Evolutionary conservation across 257 asterid species (phyloP), one percentile per base, ranked within the genome.

Genomic region (Solanum bukasovii): DNA sequence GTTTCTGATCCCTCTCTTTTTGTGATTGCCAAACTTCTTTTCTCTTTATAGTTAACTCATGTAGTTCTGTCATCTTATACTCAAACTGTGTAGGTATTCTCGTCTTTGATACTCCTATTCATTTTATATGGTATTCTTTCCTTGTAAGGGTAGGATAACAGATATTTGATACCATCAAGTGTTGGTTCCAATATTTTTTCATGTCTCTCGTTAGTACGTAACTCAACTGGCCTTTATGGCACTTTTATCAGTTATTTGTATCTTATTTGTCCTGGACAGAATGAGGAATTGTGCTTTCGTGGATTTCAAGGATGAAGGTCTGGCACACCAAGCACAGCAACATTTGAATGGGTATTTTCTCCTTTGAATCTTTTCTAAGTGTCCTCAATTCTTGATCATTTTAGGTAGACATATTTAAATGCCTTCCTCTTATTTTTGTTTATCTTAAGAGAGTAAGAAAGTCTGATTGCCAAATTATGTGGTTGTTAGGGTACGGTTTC

Each of bases 221-320:
- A 37, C 49, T 73, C 52, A 37, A 74, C 49, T 74, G 83, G 56
- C 31, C 82, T 34, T 73, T 4, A 34, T 75, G 83, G 20, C 13
- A 61, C 33, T 56, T 85, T 34, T 46, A 18, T 68, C 27, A 20
- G 70, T 72, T 65, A 31, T 44, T 67, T 44, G 49, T 83, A 72
- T 42, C 72, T 72, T n/a, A 37, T 33, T 23, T 74, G 16, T 68
- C 86, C 14, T 37, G 49, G 40, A 37, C 82, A 95, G 98, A 92
- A 92, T 93, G 87, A 96, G 90, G 89, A 95, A 95, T 85, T 96
- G 97, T 77, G 98, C 98, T 40, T 96, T 94, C 56, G 89, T 94
- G 86, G 98, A 94, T 92, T 96, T 96, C 91, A 92, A 91, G 88
- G 93, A 92, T 85, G 97, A 93, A 88, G 85, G 90, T 72, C 88